phyloP scores from a whole-genome alignment of 345 rosid genomes.

The Cardiospermum halicacabum region DNA sequence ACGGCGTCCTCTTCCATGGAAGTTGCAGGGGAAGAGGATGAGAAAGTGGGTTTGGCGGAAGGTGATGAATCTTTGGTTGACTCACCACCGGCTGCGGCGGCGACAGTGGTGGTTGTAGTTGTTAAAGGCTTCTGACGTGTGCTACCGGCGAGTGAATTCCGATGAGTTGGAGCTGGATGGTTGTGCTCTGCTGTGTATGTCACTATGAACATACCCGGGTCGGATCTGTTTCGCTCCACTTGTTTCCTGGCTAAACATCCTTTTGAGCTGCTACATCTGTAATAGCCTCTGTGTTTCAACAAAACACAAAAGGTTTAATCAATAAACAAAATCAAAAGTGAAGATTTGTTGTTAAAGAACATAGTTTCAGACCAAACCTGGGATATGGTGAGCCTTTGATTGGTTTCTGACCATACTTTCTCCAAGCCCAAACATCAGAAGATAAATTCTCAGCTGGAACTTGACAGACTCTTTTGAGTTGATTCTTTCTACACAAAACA shows the following conservation, averaged over 20 bases:
- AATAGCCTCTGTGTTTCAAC: constrained; percentile 63
- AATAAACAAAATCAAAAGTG: neutral
- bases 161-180: constrained; percentile 93
- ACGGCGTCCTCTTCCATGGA: constrained; percentile 49
- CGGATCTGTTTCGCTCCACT: constrained; percentile 96
- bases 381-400: constrained; percentile 99
- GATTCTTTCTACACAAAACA: constrained; percentile 61
- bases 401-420: constrained; percentile 99
- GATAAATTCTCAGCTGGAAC: constrained; percentile 85
- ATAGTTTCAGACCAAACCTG: constrained; percentile 33
- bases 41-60: constrained; percentile 27
- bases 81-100: constrained; percentile 14
- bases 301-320: constrained; percentile 12
- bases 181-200: constrained; percentile 95
- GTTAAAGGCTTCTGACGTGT: constrained; percentile 65
- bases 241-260: constrained; percentile 97
- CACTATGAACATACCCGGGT: constrained; percentile 81
- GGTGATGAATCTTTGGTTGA: constrained; percentile 29
- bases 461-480: constrained; percentile 77
- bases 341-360: neutral
- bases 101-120: constrained; percentile 16
- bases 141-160: constrained; percentile 91
- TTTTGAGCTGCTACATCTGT: constrained; percentile 92
- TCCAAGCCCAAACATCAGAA: constrained; percentile 98
- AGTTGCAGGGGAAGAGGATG: constrained; percentile 48